A percentile compares a stretch with the other conserved stretches of the same genome.
These are phyloP conservation scores for Taphrina communis DNA, from an alignment of 1,139 yeast species.

Conservation along the genomic window DNA sequence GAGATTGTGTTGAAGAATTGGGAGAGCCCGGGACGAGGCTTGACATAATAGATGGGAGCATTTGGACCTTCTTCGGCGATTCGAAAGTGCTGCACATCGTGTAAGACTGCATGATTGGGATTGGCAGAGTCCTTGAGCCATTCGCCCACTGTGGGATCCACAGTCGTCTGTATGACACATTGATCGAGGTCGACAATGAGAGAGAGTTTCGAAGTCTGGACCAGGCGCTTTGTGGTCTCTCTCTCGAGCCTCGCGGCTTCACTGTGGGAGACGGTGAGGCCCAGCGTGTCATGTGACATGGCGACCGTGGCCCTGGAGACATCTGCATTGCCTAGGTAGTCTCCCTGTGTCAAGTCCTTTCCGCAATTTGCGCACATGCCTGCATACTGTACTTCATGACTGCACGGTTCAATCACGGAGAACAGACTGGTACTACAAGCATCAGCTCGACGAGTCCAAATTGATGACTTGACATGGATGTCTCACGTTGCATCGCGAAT, in stretches of 20 bases:
- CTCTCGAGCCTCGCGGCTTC: slow-evolving; percentile 89
- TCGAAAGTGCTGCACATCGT: slow-evolving; percentile 77
- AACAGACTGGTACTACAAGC: slow-evolving; percentile 51
- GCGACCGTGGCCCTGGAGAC: slow-evolving; percentile 81
- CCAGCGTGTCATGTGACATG: slow-evolving; percentile 90
- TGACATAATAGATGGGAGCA: slow-evolving; percentile 81
- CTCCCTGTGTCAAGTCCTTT: slow-evolving; percentile 57
- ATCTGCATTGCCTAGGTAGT: slow-evolving; percentile 74
- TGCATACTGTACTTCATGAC: slow-evolving; percentile 93
- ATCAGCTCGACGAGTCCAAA: not conserved
- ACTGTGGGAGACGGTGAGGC: slow-evolving; percentile 75
- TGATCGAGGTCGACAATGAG: slow-evolving; percentile 96
- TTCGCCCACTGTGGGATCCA: slow-evolving; percentile 94
- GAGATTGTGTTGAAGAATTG: slow-evolving; percentile 71
- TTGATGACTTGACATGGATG: not conserved
- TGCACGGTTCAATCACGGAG: slow-evolving; percentile 76
- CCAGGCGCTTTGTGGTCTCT: slow-evolving; percentile 65
- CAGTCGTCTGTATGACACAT: slow-evolving; percentile 96
- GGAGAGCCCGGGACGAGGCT: slow-evolving; percentile 83
- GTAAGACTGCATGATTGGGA: slow-evolving; percentile 82
- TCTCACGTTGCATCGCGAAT: slow-evolving; percentile 50
- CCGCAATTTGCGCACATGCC: slow-evolving; percentile 97
- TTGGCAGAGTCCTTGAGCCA: slow-evolving; percentile 88
- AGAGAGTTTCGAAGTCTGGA: slow-evolving; percentile 71
- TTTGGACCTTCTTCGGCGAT: slow-evolving; percentile 68